These are phyloP conservation scores for Endocalyx cinctus DNA, from an alignment of 2,329 filamentous ascomycete genomes.

Conservation along the genomic window DNA sequence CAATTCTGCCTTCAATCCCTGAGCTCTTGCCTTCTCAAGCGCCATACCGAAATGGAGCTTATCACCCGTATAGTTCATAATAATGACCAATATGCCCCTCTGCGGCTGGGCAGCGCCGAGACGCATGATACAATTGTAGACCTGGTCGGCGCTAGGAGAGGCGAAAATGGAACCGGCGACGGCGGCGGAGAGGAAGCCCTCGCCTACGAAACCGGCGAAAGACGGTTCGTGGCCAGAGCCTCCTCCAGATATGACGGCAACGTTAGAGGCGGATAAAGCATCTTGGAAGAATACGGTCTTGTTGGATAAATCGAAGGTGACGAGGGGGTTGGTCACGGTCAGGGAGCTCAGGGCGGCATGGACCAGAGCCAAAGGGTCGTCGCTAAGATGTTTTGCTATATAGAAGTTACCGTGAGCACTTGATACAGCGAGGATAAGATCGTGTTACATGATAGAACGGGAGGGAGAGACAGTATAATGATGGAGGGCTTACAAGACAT, in stretches of 20 bases:
- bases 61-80: conserved; percentile 93
- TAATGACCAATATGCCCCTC: conserved; percentile 80
- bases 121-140: conserved; percentile 68
- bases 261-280: conserved; percentile 39
- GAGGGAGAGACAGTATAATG: no score
- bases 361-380: not conserved
- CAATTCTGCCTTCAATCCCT: conserved; percentile 77
- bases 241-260: conserved; percentile 82
- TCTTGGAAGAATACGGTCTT: not conserved
- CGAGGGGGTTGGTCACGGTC: not conserved
- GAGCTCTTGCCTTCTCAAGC: conserved; percentile 83
- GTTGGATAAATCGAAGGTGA: not conserved
- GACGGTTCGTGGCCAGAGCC: conserved; percentile 88
- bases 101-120: conserved; percentile 65
- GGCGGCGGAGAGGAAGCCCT: conserved; percentile 72
- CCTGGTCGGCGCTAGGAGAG: conserved; percentile 75
- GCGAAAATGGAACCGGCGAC: conserved; percentile 88
- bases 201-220: conserved; percentile 80
- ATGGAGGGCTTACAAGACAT: no score
- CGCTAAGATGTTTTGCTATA: not conserved
- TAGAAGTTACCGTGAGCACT: no score
- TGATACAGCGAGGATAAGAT: no score
- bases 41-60: conserved; percentile 91
- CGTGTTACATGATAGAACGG: no score
- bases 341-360: not conserved